Base-by-base conservation (phyloP, 2,329 filamentous ascomycete genomes). In the Ascosphaera acerosa region DNA sequence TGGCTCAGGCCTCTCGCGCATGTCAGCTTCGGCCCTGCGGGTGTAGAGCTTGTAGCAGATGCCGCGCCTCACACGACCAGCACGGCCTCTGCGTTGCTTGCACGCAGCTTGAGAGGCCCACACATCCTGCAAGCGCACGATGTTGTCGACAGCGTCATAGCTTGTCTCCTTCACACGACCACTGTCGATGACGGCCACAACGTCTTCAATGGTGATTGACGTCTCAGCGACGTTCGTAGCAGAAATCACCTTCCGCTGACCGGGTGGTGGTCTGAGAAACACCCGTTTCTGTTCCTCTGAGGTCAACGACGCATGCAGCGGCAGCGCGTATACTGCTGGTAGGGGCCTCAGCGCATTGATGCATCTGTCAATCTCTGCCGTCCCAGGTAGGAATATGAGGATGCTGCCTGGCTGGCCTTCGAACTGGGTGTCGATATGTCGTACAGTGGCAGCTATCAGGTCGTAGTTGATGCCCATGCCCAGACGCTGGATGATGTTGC, bases 171-270 rank as follows among this genome's bases (percentile, higher is more conserved):
- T 97, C 36, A 97, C 87, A 32, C 80, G 72, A 17, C 87, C 87
- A 7, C 76, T 87, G 48, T 97, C 87, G 38, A 97, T 84, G 29
- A 97, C 87, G 2, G 78, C 84, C 2, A 94, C 76, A 32, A 97
- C 77, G 46, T 97, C 87, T 46, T 92, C 82, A 36, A 97, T 97
- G 0, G 87, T 97, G 48, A 97, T 94, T 2, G 87, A 94, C 0
- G 87, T 97, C 50, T 97, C 87, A 2, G 87, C 87, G 2, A 97
- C 84, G 44, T 97, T 97, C 28, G 87, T 97, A 1, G 87, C 78
- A 4, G 84, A 77, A 19, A 97, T 76, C 9, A 97, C 68, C 52
- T 97, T 97, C 20, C 87, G 66, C 52, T 78, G 82, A 0, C 81
- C 81, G 2, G 56, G 49, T 0, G 84, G 82, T 3, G 87, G 57